A percentile compares a stretch with the other conserved stretches of the same genome.
These are phyloP conservation scores for Akanthomyces dipterigenus DNA, from an alignment of 2,329 filamentous ascomycete species.

Conservation along the genomic window DNA sequence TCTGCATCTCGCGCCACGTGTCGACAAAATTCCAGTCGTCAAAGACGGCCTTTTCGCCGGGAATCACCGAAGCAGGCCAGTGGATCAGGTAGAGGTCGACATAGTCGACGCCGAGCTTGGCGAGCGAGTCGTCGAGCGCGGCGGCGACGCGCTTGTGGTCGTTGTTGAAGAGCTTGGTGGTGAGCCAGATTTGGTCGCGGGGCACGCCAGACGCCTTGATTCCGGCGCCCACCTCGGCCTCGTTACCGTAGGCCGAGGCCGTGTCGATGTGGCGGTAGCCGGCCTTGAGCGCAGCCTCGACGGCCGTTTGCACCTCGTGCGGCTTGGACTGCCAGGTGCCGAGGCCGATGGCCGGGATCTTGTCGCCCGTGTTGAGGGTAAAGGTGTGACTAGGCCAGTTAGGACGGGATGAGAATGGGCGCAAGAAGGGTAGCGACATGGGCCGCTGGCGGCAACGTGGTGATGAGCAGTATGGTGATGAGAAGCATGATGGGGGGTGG, in stretches of 20 bases:
- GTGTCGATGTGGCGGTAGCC: conserved; percentile 76
- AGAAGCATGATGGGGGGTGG: conserved; percentile 9
- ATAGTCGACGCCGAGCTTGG: conserved; percentile 56
- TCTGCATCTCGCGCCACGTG: conserved; percentile 67
- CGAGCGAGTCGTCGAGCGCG: conserved; percentile 53
- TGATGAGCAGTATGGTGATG: not conserved
- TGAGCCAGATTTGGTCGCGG: conserved; percentile 62
- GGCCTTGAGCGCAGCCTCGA: conserved; percentile 58
- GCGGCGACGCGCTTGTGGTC: conserved; percentile 65
- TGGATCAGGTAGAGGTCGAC: conserved; percentile 68
- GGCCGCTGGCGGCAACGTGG: not conserved
- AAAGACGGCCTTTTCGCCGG: conserved; percentile 60
- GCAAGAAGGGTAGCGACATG: not conserved
- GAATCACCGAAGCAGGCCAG: conserved; percentile 61
- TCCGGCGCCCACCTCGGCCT: conserved; percentile 59
- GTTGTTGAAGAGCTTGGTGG: conserved; percentile 77
- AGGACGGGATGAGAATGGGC: not conserved
- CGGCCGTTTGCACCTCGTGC: conserved; percentile 62
- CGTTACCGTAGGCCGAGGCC: conserved; percentile 72
- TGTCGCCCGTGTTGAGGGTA: conserved; percentile 67
- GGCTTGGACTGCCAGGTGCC: conserved; percentile 74
- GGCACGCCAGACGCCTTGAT: conserved; percentile 58
- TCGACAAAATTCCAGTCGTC: conserved; percentile 77
- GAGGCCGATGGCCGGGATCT: conserved; percentile 70
- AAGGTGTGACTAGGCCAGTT: conserved; percentile 36